These are phyloP conservation scores for Taphrina wiesneri DNA, from an alignment of 1,139 yeast species.

Conservation along the genomic window DNA sequence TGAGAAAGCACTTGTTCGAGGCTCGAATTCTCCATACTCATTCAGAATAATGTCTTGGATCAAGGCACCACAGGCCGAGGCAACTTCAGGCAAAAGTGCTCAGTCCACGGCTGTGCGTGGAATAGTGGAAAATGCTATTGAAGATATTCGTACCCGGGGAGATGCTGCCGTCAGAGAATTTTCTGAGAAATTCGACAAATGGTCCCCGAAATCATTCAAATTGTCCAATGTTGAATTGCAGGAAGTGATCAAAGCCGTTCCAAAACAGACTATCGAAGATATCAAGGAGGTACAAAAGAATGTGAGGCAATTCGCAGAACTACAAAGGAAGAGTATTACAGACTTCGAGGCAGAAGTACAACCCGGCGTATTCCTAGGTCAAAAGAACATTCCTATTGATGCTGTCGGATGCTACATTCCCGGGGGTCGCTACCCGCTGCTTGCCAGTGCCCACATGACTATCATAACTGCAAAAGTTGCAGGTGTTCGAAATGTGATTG, in stretches of 20 bases:
- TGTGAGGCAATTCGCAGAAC: not conserved
- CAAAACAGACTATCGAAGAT: not conserved
- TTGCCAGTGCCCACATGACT: not conserved
- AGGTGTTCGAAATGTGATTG: not conserved
- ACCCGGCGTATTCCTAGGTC: not conserved
- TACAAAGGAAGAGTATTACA: not conserved
- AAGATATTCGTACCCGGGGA: not conserved
- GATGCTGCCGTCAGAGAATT: not conserved
- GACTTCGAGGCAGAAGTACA: not conserved
- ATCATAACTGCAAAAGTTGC: not conserved
- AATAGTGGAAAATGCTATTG: not conserved
- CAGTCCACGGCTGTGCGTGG: not conserved
- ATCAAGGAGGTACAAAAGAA: not conserved
- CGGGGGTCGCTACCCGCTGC: not conserved
- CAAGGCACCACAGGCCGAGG: not conserved
- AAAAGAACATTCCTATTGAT: not conserved
- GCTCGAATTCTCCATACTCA: too few relatives aligned
- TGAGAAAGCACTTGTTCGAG: too few relatives aligned
- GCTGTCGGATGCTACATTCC: not conserved
- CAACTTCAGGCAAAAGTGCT: not conserved
- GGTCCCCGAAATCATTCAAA: not conserved
- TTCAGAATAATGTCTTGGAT: not conserved
- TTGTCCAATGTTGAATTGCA: not conserved
- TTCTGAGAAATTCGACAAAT: not conserved
- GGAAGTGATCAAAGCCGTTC: not conserved